A percentile compares a stretch with the other conserved stretches of the same genome.
phyloP scores from a whole-genome alignment of 2,329 filamentous ascomycete species.

The Colletotrichum lupini region DNA sequence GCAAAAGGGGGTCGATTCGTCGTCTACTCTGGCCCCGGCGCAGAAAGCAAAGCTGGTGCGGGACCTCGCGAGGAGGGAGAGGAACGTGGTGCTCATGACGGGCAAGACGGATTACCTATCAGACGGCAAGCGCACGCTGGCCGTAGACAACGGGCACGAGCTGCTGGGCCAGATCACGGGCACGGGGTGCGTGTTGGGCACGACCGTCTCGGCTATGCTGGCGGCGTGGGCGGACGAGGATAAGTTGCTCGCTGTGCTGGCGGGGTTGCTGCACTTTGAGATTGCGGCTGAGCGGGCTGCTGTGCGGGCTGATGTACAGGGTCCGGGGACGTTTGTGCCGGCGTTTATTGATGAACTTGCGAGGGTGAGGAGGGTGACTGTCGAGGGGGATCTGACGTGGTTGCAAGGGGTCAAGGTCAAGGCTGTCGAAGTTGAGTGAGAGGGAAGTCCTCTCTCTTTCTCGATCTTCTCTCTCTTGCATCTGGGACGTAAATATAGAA shows the following conservation, averaged over 20 bases:
- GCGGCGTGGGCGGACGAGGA: constrained; percentile 71
- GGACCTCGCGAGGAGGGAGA: constrained; percentile 73
- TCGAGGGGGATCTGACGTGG: constrained; percentile 61
- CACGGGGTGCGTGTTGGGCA: constrained; percentile 87
- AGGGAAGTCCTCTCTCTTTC: neutral
- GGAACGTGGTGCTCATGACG: constrained; percentile 84
- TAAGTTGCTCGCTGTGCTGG: constrained; percentile 77
- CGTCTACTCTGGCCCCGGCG: constrained; percentile 56
- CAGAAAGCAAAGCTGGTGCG: constrained; percentile 71
- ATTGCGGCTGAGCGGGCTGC: constrained; percentile 77
- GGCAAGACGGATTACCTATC: constrained; percentile 81
- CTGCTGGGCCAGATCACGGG: constrained; percentile 79
- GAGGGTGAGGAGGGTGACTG: constrained; percentile 59
- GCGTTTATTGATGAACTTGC: constrained; percentile 82
- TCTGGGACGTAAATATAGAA: neutral
- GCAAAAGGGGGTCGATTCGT: constrained; percentile 89
- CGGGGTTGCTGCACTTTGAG: constrained; percentile 82
- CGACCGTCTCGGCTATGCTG: constrained; percentile 80
- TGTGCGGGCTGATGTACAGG: constrained; percentile 72
- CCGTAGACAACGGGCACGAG: constrained; percentile 81
- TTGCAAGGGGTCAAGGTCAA: constrained; percentile 61
- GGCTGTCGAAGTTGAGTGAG: constrained; percentile 44
- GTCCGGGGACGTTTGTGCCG: constrained; percentile 88
- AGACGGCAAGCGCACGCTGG: constrained; percentile 75
- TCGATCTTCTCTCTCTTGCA: neutral